These are phyloP conservation scores for Epichloe scottii DNA, from an alignment of 2,329 filamentous ascomycete genomes.

Conservation along the genomic window DNA sequence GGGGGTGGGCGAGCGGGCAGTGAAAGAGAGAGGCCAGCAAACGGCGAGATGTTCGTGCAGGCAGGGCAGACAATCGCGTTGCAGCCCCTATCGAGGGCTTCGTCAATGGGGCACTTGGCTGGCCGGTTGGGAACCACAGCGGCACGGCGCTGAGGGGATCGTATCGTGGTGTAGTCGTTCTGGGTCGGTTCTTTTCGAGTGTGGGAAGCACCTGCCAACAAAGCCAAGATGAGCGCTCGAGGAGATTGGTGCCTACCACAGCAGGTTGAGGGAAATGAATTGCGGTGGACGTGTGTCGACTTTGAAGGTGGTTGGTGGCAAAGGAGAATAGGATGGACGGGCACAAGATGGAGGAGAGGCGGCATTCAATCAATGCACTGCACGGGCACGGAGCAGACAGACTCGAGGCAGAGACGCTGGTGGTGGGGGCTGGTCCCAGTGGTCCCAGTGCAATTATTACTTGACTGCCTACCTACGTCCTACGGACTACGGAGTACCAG, in stretches of 20 bases:
- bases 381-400: background rate
- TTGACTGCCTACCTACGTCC: too few species aligned
- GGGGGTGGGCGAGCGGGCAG: background rate
- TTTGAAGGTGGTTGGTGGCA: background rate
- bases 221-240: background rate
- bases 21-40: background rate
- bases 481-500: too few species aligned
- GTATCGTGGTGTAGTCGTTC: background rate
- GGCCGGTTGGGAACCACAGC: background rate
- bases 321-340: slow-evolving; percentile 1
- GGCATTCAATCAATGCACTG: background rate
- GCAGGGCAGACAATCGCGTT: slow-evolving; percentile 7
- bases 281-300: background rate
- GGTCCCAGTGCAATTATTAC: too few species aligned
- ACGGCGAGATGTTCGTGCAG: background rate
- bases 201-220: background rate
- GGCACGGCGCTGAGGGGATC: background rate
- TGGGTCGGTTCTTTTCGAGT: background rate
- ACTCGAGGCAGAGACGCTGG: background rate
- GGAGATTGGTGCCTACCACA: background rate
- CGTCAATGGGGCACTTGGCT: background rate
- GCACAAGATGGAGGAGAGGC: slow-evolving; percentile 1
- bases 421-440: too few species aligned
- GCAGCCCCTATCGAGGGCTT: slow-evolving; percentile 7
- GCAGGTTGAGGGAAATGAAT: background rate